phyloP scores from a whole-genome alignment of 352 stramenopile genomes.

The Phytophthora macrochlamydospora region DNA sequence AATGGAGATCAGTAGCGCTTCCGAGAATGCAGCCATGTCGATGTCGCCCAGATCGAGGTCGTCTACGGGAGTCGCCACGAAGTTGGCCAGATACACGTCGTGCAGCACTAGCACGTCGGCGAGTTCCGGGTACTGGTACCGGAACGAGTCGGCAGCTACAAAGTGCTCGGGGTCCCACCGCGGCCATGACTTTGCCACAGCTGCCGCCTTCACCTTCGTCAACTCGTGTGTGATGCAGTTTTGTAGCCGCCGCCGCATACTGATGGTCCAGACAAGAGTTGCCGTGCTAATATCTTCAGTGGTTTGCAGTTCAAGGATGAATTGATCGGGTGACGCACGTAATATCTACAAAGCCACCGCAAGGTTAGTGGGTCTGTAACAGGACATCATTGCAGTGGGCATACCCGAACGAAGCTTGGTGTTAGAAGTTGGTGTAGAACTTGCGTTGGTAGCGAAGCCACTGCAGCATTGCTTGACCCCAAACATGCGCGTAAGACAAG shows the following conservation, averaged over 20 bases:
- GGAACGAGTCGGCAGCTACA: slow-evolving; percentile 85
- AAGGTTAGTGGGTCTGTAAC: background rate
- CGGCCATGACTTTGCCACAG: slow-evolving; percentile 59
- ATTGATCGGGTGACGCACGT: slow-evolving; percentile 58
- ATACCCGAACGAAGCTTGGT: slow-evolving; percentile 76
- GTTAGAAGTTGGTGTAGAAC: slow-evolving; percentile 83
- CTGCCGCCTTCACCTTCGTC: slow-evolving; percentile 68
- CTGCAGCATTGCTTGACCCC: slow-evolving; percentile 32
- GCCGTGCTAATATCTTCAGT: slow-evolving; percentile 64
- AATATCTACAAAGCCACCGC: slow-evolving; percentile 45
- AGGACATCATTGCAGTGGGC: slow-evolving; percentile 4
- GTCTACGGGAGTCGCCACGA: slow-evolving; percentile 50
- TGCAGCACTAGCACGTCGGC: slow-evolving; percentile 76
- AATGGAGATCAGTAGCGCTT: slow-evolving; percentile 81
- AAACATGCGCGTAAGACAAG: slow-evolving; percentile 65
- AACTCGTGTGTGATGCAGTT: slow-evolving; percentile 63
- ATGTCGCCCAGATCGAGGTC: slow-evolving; percentile 69
- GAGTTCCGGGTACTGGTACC: slow-evolving; percentile 83
- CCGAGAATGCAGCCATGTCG: slow-evolving; percentile 78
- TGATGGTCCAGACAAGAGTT: slow-evolving; percentile 77
- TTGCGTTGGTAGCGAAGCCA: slow-evolving; percentile 36
- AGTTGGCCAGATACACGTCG: slow-evolving; percentile 86
- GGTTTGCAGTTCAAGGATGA: slow-evolving; percentile 65
- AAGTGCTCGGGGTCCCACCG: slow-evolving; percentile 86
- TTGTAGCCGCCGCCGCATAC: slow-evolving; percentile 66